phyloP scores from a whole-genome alignment of 345 rosid genomes.

The Gossypium arboreum region DNA sequence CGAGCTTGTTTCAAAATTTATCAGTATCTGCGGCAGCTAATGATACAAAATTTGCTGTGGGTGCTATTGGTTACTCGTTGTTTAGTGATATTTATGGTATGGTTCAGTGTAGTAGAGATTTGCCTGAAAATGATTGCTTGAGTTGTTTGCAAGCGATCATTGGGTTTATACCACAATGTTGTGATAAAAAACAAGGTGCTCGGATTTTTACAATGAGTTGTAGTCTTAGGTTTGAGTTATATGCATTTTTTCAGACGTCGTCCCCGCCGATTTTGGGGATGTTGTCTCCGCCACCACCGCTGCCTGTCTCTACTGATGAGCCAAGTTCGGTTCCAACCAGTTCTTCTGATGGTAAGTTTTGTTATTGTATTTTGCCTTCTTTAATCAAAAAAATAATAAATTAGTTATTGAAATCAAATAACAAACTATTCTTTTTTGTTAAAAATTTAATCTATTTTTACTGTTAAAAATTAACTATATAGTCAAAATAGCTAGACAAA shows the following conservation, averaged over 20 bases:
- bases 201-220: constrained; percentile 27
- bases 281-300: constrained; percentile 16
- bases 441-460: no score
- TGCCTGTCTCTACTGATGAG: not conserved
- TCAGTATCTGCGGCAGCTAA: constrained; percentile 23
- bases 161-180: constrained; percentile 6
- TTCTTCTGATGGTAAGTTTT: constrained; percentile 17
- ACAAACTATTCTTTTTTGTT: no score
- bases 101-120: constrained; percentile 39
- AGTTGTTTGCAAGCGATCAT: constrained; percentile 27
- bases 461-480: no score
- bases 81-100: constrained; percentile 23
- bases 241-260: constrained; percentile 20
- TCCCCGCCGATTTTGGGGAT: not conserved
- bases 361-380: not conserved
- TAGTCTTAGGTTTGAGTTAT: constrained; percentile 32
- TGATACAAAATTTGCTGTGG: constrained; percentile 25
- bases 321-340: constrained; percentile 11
- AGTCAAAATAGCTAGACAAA: no score
- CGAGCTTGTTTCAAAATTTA: constrained; percentile 18
- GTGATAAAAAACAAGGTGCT: constrained; percentile 18
- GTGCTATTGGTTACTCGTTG: constrained; percentile 14
- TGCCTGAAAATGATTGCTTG: constrained; percentile 19
- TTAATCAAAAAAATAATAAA: no score
- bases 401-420: no score